These are phyloP conservation scores for Durio zibethinus DNA, from an alignment of 345 rosid species.

Conservation along the genomic window DNA sequence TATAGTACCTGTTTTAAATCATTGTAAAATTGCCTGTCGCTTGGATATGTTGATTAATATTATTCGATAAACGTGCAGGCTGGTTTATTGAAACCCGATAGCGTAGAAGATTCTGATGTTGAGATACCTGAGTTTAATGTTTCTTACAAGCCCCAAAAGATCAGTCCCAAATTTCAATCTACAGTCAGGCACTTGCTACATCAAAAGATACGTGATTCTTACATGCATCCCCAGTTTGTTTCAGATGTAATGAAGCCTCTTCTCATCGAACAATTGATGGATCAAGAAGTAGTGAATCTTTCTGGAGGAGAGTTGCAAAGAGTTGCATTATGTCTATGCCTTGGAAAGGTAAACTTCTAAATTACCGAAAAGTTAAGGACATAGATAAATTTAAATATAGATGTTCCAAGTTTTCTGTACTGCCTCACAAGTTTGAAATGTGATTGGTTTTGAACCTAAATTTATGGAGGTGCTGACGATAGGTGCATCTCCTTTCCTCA, in stretches of 20 bases:
- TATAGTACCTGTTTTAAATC: background rate
- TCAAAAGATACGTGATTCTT: conserved; percentile 85
- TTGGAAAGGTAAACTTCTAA: conserved; percentile 67
- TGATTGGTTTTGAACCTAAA: conserved; percentile 4
- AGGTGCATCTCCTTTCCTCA: background rate
- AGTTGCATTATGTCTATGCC: conserved; percentile 92
- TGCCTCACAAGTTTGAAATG: background rate
- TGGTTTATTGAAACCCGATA: conserved; percentile 87
- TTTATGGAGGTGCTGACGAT: background rate
- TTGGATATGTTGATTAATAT: conserved; percentile 10
- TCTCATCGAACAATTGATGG: conserved; percentile 94
- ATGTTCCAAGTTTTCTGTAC: background rate
- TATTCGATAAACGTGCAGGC: conserved; percentile 50
- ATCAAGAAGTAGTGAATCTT: conserved; percentile 90
- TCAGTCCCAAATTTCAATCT: conserved; percentile 76
- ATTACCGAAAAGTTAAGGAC: background rate
- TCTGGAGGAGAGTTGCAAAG: conserved; percentile 99
- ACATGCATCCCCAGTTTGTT: conserved; percentile 89
- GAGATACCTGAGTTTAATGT: conserved; percentile 96
- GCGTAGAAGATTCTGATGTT: conserved; percentile 59
- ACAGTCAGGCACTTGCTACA: conserved; percentile 86
- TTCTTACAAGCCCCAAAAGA: conserved; percentile 97
- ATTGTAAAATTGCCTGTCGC: background rate
- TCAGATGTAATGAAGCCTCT: conserved; percentile 99
- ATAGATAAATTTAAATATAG: background rate